Evolutionary conservation across 306 rosid species (phyloP), one percentile per base, ranked within the genome.

Genomic region (Quercus mongolica): DNA sequence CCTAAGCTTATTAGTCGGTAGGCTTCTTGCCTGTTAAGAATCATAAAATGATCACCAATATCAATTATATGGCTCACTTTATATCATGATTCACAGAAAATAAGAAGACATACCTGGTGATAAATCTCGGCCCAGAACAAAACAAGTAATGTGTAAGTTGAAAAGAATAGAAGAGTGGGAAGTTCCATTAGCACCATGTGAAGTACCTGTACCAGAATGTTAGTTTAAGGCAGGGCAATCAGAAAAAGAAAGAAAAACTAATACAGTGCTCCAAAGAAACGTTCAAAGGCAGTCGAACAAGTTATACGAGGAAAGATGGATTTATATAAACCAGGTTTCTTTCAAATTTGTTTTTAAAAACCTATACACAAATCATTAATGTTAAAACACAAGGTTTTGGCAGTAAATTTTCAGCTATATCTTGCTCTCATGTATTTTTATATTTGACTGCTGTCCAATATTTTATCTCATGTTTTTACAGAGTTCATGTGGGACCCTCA

Each of bases 71-170:
- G 55, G 26, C 68, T 44, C 30, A 13, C 49, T 9, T 75, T 55
- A 59, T 56, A 61, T 28, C 65, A 38, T 18, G 77, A 64, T 9
- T 25, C 58, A 75, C 56, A 68, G 68, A 30, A 69, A 26, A 52
- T 26, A 79, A 68, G 78, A 69, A 65, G 70, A 57, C 64, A 68
- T 88, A 88, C 97, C 92, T 92, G 96, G 82, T 91, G 85, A 79
- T 89, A 89, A 78, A 92, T 92, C 91, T 92, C 96, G 15, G 96
- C 97, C 96, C 96, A 92, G 84, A 92, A 91, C 76, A 92, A 82
- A 71, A 92, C 90, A 76, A 92, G 96, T 72, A 89, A 79, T 38
- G 96, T 89, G 78, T 90, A 90, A 0, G 96, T 92, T n/a, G 97
- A 92, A 79, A 92, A 90, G 75, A 92, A 92, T 74, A 92, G 80